Evolutionary conservation across 495 filamentous ascomycete species (phyloP).

Genomic region (Trichoderma virens): DNA sequence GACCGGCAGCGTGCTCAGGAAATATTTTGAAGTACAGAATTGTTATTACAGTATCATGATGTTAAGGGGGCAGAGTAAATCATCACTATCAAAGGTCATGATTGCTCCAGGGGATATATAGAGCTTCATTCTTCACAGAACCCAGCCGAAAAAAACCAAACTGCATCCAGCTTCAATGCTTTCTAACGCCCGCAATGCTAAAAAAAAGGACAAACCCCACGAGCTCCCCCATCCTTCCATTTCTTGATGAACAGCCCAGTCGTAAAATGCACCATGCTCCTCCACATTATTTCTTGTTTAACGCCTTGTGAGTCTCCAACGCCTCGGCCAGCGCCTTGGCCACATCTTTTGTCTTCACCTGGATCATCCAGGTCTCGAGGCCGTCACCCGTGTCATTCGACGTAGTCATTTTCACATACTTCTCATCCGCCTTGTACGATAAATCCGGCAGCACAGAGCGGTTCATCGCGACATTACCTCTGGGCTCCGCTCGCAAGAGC

Average conservation of each 20-base stretch:
- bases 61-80: not conserved
- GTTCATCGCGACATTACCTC: constrained; percentile 63
- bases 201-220: not conserved
- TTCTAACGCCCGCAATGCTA: constrained; percentile 7
- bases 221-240: not conserved
- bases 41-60: constrained; percentile 2
- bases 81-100: not conserved
- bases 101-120: not conserved
- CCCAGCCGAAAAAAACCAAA: not conserved
- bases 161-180: not conserved
- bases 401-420: constrained; percentile 50
- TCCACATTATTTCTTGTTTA: constrained; percentile 32
- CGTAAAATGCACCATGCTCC: not conserved
- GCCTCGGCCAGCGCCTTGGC: constrained; percentile 39
- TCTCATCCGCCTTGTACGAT: constrained; percentile 47
- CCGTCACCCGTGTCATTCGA: constrained; percentile 40
- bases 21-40: too few relatives aligned
- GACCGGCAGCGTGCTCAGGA: not conserved
- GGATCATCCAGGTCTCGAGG: constrained; percentile 56
- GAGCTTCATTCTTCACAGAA: not conserved
- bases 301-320: constrained; percentile 40
- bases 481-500: constrained; percentile 59
- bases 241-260: not conserved
- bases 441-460: constrained; percentile 49
- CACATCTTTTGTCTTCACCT: constrained; percentile 45